A percentile compares a stretch with the other conserved stretches of the same genome.
These are phyloP conservation scores for Penstemon davidsonii DNA, from an alignment of 257 asterid genomes.

Conservation along the genomic window DNA sequence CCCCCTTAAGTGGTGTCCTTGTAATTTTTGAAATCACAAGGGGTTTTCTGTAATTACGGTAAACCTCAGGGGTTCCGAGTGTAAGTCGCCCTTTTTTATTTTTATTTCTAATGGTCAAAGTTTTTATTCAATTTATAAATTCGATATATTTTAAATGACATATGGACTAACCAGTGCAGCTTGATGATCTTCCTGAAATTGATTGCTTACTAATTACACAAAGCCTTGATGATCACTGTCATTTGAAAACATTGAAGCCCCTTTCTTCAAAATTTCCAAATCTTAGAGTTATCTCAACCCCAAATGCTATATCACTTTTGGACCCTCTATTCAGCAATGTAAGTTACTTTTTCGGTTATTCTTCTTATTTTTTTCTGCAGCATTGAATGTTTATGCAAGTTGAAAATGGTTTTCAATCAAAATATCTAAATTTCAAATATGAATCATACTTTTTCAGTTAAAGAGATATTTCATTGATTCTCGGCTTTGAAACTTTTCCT, in stretches of 20 bases:
- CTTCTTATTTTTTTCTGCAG: background rate
- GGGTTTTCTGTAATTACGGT: too few species aligned
- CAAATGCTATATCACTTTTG: constrained; percentile 74
- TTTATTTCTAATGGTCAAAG: background rate
- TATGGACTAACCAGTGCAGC: constrained; percentile 52
- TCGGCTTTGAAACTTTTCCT: constrained; percentile 3
- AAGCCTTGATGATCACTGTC: constrained; percentile 98
- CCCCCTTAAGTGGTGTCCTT: too few species aligned
- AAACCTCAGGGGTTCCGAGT: too few species aligned
- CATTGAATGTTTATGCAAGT: background rate
- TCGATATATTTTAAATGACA: constrained; percentile 23
- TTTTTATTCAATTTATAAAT: background rate
- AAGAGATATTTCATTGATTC: background rate
- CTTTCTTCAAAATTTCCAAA: constrained; percentile 68
- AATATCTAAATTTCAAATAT: too few species aligned
- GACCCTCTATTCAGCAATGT: constrained; percentile 83
- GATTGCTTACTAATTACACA: constrained; percentile 85
- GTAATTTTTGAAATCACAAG: too few species aligned
- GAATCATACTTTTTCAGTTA: background rate
- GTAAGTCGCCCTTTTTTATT: background rate
- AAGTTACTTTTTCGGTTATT: constrained; percentile 31
- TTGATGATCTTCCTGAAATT: constrained; percentile 79
- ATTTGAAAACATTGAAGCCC: constrained; percentile 79
- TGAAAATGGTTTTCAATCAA: background rate
- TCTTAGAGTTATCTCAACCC: constrained; percentile 76